Evolutionary conservation across 768 basidiomycete species (phyloP), one percentile per base, ranked within the genome.

Genomic region (Termitomyces sp.): DNA sequence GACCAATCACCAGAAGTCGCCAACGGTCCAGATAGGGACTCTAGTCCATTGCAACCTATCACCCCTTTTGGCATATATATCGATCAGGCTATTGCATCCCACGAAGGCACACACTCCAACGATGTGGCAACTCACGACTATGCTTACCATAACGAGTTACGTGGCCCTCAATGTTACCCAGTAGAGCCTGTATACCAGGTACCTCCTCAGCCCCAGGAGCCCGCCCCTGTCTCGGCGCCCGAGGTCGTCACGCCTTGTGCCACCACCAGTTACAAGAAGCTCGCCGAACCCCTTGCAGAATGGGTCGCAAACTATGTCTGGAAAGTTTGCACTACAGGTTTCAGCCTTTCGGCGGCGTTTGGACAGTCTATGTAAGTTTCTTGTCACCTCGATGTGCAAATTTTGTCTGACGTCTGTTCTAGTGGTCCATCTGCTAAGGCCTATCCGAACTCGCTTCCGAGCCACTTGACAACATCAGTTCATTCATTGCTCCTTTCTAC

Each of bases 291-390:
- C 17, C 75, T 92, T 59, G 82, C 90, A 4, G 86, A 87, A 56
- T 92, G 90, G 90, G 73, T 91, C 23, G 86, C 87, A 42, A 78
- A 78, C 51, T 92, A 87, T 66, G 83, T 90, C 16, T 92, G 90
- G 90, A 90, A 88, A 68, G 83, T 84, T 44, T 90, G 90, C 67
- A 87, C 86, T 16, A 87, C 85, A n/a, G 85, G 82, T 44, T 76
- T 85, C 56, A 79, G 80, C 62, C 72, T 90, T 51, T 82, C 86
- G 4, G 63, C 78, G 9, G 65, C 69, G 34, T 84, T 86, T 63
- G 75, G 79, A 5, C 77, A 75, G 58, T 73, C 82, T 45, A 73
- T 69, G 90, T 91, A 75, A 65, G 86, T 5, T n/a, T 17, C 25
- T 7, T 14, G n/a, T 11, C 12, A 19, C n/a, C 4, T 3, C 2